phyloP scores from a whole-genome alignment of 495 filamentous ascomycete species.

The Penicillium argentinense region DNA sequence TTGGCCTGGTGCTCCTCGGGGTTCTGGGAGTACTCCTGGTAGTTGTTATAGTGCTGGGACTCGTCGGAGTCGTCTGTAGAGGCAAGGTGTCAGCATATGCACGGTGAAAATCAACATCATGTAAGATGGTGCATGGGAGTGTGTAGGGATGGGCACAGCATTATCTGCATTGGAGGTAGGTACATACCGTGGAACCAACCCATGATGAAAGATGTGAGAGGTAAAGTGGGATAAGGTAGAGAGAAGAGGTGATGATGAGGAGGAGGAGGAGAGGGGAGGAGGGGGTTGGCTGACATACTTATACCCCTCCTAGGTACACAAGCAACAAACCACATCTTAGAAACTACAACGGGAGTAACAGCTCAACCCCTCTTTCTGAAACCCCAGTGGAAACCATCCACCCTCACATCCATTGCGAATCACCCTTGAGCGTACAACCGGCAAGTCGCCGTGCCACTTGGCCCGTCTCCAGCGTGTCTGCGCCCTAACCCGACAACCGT shows the following conservation, averaged over 20 bases:
- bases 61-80: constrained; percentile 25
- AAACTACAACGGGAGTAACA: too few species aligned
- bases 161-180: not conserved
- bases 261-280: not conserved
- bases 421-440: not conserved
- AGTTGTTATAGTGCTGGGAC: constrained; percentile 47
- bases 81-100: constrained; percentile 2
- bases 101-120: too few species aligned
- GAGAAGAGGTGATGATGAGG: not conserved
- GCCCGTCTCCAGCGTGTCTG: not conserved
- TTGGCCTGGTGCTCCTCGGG: constrained; percentile 48
- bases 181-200: constrained; percentile 11
- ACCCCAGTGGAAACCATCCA: not conserved
- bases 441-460: not conserved
- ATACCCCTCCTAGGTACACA: constrained; percentile 1
- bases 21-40: constrained; percentile 51
- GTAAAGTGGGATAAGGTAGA: not conserved
- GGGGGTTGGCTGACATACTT: not conserved
- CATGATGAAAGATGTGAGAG: constrained; percentile 11
- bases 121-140: not conserved
- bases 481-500: not conserved
- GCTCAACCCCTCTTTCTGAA: not conserved
- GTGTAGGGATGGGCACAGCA: not conserved
- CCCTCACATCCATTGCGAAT: not conserved
- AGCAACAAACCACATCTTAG: not conserved